phyloP scores from a whole-genome alignment of 139 green algal species.

The Chlamydomonas sp. region DNA sequence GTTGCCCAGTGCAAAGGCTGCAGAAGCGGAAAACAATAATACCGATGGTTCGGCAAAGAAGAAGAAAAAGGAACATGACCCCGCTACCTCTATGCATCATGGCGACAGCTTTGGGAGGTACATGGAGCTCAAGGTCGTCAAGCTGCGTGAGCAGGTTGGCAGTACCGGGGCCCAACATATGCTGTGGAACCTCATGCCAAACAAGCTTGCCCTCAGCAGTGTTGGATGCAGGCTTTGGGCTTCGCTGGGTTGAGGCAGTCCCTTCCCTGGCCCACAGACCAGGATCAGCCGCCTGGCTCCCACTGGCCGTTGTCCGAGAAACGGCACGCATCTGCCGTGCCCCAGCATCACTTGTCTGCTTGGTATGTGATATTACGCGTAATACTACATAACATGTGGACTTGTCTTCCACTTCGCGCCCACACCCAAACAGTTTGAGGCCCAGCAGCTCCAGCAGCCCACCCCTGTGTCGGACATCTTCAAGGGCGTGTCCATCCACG shows the following conservation, averaged over 20 bases:
- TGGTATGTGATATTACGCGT: neutral
- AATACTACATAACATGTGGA: neutral
- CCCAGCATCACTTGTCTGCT: too few relatives aligned
- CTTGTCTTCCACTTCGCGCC: neutral
- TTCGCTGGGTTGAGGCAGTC: too few relatives aligned
- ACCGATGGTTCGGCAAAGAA: neutral
- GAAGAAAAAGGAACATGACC: neutral
- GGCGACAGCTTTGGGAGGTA: constrained; percentile 55
- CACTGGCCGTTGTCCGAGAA: too few relatives aligned
- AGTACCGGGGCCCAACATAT: neutral
- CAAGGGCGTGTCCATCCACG: constrained; percentile 83
- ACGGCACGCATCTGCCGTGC: too few relatives aligned
- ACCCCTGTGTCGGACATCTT: constrained; percentile 72
- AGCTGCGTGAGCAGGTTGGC: constrained; percentile 23
- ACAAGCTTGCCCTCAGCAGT: neutral
- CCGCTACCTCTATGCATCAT: constrained; percentile 35
- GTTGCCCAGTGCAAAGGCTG: neutral
- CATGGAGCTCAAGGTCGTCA: constrained; percentile 28
- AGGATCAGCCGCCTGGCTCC: too few relatives aligned
- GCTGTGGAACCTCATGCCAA: neutral
- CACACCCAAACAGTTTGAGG: constrained; percentile 44
- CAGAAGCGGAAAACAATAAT: neutral
- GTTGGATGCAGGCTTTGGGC: too few relatives aligned
- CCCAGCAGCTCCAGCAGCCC: constrained; percentile 26
- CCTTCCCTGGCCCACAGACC: too few relatives aligned